phyloP scores from a whole-genome alignment of 2,329 filamentous ascomycete genomes.

The Neospermospora avenae region DNA sequence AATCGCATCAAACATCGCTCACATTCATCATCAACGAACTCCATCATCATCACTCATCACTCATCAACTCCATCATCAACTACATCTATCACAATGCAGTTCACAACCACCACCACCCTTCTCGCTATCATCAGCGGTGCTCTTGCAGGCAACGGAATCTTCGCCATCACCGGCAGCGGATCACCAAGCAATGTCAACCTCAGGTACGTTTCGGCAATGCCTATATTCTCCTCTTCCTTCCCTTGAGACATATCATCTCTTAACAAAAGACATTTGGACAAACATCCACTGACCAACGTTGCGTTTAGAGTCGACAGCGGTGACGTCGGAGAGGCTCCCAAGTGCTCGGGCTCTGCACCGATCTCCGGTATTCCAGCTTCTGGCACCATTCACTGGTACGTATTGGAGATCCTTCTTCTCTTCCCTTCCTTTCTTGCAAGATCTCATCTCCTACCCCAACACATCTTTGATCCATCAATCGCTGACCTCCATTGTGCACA shows the following conservation, averaged over 20 bases:
- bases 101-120: slow-evolving; percentile 12
- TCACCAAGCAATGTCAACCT: not conserved
- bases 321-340: slow-evolving; percentile 12
- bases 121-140: slow-evolving; percentile 11
- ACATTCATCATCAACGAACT: no score
- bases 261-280: not conserved
- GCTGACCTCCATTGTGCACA: no score
- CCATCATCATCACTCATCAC: no score
- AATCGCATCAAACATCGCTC: no score
- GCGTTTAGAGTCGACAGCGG: slow-evolving; percentile 17
- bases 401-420: no score
- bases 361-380: slow-evolving; percentile 2
- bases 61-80: no score
- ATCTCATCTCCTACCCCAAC: no score
- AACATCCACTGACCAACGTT: not conserved
- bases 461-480: no score
- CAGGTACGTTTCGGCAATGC: not conserved
- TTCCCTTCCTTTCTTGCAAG: no score
- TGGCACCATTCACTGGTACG: slow-evolving; percentile 12
- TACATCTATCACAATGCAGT: slow-evolving; percentile 11
- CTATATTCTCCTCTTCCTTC: slow-evolving; percentile 1
- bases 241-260: slow-evolving; percentile 16
- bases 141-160: slow-evolving; percentile 12
- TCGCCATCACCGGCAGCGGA: slow-evolving; percentile 9
- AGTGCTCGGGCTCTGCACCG: slow-evolving; percentile 5